phyloP scores from a whole-genome alignment of 805 yeast genomes.

The Teunomyces stri region DNA sequence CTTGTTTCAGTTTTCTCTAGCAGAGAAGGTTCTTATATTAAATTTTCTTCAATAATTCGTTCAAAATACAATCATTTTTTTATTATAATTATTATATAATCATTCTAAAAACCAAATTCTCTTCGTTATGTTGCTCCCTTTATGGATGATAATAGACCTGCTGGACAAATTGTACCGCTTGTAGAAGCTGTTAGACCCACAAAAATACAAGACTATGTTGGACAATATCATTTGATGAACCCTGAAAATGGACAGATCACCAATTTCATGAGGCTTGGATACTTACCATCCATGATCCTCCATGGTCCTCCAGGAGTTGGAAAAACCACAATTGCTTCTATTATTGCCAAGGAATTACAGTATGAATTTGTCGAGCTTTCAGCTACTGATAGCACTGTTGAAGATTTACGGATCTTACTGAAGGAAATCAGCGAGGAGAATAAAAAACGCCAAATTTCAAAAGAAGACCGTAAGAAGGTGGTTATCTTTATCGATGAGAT shows the following conservation, averaged over 20 bases:
- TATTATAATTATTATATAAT: conserved; percentile 1
- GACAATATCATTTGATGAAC: conserved; percentile 79
- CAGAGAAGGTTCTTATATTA: background rate
- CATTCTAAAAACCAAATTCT: background rate
- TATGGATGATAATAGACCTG: background rate
- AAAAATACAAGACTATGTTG: conserved; percentile 66
- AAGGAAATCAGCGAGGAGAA: conserved; percentile 45
- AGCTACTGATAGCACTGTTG: conserved; percentile 71
- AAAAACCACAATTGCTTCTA: conserved; percentile 80
- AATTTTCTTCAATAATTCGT: background rate
- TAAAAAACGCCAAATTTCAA: conserved; percentile 34
- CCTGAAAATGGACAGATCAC: conserved; percentile 56
- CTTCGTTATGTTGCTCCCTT: background rate
- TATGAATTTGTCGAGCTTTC: conserved; percentile 74
- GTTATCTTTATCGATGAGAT: conserved; percentile 89
- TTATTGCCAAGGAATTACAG: conserved; percentile 54
- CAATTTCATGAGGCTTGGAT: conserved; percentile 61
- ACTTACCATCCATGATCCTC: conserved; percentile 79
- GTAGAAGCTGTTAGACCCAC: conserved; percentile 85
- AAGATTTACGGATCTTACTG: conserved; percentile 63
- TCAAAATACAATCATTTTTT: background rate
- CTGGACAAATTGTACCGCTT: conserved; percentile 23
- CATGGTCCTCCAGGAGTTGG: conserved; percentile 98
- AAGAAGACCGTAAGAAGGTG: conserved; percentile 13
- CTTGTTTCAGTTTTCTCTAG: background rate